Evolutionary conservation across 176 grass and related monocot genomes (phyloP).

Genomic region (Elymus sibiricus): DNA sequence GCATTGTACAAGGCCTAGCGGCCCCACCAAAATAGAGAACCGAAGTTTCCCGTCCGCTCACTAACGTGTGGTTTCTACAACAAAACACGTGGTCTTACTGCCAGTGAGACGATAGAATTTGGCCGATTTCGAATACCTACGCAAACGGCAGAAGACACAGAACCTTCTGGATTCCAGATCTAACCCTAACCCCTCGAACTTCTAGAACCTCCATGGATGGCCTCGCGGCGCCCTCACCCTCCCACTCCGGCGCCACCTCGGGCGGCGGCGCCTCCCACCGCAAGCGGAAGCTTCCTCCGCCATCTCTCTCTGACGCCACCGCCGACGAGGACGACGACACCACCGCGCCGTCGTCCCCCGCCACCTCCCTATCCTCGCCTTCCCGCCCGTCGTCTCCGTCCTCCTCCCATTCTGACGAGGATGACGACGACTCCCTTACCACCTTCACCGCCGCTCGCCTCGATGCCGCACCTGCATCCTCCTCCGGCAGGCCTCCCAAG

Average conservation of each 20-base stretch:
- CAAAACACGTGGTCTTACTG: no score
- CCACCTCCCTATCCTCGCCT: constrained; percentile 41
- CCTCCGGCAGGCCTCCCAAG: constrained; percentile 45
- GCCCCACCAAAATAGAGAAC: no score
- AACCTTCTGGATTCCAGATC: constrained; percentile 31
- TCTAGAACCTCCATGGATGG: constrained; percentile 66
- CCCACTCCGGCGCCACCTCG: constrained; percentile 80
- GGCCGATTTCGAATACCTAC: no score
- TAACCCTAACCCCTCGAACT: constrained; percentile 45
- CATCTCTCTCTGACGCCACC: constrained; percentile 70
- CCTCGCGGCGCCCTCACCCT: constrained; percentile 66
- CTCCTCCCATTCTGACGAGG: constrained; percentile 59
- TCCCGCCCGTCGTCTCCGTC: constrained; percentile 46
- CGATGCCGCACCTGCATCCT: constrained; percentile 38
- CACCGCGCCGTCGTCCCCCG: constrained; percentile 54
- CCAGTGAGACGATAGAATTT: no score
- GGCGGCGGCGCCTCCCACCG: constrained; percentile 72
- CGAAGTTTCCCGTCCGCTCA: no score
- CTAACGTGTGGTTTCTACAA: no score
- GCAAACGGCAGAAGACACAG: no score
- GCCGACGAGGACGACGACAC: constrained; percentile 80
- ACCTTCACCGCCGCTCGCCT: constrained; percentile 52
- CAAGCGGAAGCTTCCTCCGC: constrained; percentile 85
- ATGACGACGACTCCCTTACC: constrained; percentile 50
- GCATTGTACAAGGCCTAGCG: no score